A percentile compares a stretch with the other conserved stretches of the same genome.
These are phyloP conservation scores for Cladophialophora exuberans DNA, from an alignment of 2,329 filamentous ascomycete genomes.

Conservation along the genomic window DNA sequence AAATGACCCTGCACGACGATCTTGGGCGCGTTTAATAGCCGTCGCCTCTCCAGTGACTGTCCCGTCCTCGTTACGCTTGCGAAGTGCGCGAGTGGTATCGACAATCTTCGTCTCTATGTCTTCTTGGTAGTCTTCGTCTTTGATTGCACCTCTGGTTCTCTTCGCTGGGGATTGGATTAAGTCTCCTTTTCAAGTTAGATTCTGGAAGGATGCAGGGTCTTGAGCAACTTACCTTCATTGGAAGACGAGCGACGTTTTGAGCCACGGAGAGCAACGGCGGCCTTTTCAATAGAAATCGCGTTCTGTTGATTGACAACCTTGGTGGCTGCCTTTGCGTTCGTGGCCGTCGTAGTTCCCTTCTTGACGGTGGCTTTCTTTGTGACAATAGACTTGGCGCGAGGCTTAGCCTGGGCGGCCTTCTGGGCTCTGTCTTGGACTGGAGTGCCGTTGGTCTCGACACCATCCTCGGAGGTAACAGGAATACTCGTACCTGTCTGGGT, in stretches of 20 bases:
- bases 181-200: not conserved
- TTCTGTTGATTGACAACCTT: not conserved
- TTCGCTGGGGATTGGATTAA: not conserved
- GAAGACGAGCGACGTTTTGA: not conserved
- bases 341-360: too few relatives aligned
- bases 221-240: not conserved
- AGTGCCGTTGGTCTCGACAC: not conserved
- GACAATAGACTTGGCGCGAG: too few relatives aligned
- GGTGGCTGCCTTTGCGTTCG: too few relatives aligned
- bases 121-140: not conserved
- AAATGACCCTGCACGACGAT: not conserved
- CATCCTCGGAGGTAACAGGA: not conserved
- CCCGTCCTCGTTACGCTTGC: not conserved
- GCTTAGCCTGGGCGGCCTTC: too few relatives aligned
- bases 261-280: not conserved
- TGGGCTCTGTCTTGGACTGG: too few relatives aligned
- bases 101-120: not conserved
- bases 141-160: not conserved
- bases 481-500: not conserved
- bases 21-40: not conserved
- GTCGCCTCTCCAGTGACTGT: not conserved
- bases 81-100: not conserved
- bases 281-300: not conserved
- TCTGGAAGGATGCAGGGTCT: not conserved
- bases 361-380: too few relatives aligned